Percentiles rank a stretch among this genome's conserved stretches.
Conservation (phyloP, 345 rosid species). For the Sonneratia caseolaris region DNA sequence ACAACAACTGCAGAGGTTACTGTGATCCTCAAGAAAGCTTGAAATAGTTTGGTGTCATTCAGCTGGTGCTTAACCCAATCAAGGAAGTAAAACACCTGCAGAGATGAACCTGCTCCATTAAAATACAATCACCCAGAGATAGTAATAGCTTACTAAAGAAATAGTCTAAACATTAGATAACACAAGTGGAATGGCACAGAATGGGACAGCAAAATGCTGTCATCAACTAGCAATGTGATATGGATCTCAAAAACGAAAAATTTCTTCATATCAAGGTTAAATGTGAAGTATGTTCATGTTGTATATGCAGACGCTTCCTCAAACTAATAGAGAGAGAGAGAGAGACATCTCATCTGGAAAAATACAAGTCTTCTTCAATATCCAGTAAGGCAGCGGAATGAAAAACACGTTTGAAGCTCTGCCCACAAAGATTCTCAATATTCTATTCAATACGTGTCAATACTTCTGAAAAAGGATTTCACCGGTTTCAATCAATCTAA, state of each 20-base stretch:
- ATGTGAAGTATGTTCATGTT: not conserved
- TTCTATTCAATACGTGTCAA: not conserved
- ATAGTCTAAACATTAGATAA: too few species aligned
- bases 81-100: constrained; percentile 84
- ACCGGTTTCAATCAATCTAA: not conserved
- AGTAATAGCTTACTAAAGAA: too few species aligned
- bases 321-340: not conserved
- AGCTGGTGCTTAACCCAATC: constrained; percentile 88
- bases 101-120: too few species aligned
- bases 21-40: constrained; percentile 81
- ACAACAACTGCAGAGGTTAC: constrained; percentile 64
- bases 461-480: too few species aligned
- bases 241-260: not conserved
- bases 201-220: not conserved
- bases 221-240: not conserved
- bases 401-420: not conserved
- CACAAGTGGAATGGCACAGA: too few species aligned
- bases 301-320: not conserved
- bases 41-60: constrained; percentile 71
- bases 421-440: not conserved
- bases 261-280: not conserved
- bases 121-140: constrained; percentile 7
- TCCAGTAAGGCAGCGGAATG: not conserved
- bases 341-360: not conserved
- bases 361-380: not conserved